Percentiles rank a stretch among this genome's conserved stretches.
These are phyloP conservation scores for Colletotrichum orbiculare DNA, from an alignment of 2,329 filamentous ascomycete species.

Conservation along the genomic window DNA sequence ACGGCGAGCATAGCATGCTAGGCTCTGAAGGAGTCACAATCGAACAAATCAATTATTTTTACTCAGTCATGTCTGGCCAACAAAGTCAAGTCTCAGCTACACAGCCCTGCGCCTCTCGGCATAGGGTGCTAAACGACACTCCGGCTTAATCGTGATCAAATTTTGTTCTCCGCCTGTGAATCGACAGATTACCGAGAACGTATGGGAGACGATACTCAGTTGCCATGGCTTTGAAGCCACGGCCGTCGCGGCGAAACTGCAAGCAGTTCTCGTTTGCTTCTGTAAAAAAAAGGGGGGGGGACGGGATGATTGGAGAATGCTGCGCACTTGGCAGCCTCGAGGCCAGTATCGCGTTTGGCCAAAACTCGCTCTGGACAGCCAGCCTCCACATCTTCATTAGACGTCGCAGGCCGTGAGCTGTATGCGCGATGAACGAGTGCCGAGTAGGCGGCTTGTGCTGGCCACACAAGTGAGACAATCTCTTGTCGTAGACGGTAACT, in stretches of 20 bases:
- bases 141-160: slow-evolving; percentile 98
- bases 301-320: too few relatives aligned
- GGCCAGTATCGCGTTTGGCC: too few relatives aligned
- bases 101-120: slow-evolving; percentile 81
- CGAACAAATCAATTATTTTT: background rate
- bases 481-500: background rate
- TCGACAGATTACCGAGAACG: slow-evolving; percentile 85
- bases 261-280: slow-evolving; percentile 9
- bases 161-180: slow-evolving; percentile 79
- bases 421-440: background rate
- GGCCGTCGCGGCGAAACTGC: slow-evolving; percentile 64
- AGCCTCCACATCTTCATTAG: background rate
- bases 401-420: background rate
- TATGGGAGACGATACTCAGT: slow-evolving; percentile 73
- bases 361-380: too few relatives aligned
- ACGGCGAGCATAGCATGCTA: background rate
- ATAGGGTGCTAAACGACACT: slow-evolving; percentile 87
- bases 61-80: slow-evolving; percentile 75
- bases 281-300: too few relatives aligned
- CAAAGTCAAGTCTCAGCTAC: slow-evolving; percentile 98
- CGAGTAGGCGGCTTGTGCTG: too few relatives aligned
- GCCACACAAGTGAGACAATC: too few relatives aligned
- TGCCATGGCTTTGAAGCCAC: slow-evolving; percentile 63
- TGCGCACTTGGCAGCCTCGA: too few relatives aligned
- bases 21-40: background rate